Percentiles rank a stretch among this genome's conserved stretches.
Evolutionary conservation across 1,284 basidiomycete genomes (phyloP).

Genomic region (Mrakiaceae sp.): DNA sequence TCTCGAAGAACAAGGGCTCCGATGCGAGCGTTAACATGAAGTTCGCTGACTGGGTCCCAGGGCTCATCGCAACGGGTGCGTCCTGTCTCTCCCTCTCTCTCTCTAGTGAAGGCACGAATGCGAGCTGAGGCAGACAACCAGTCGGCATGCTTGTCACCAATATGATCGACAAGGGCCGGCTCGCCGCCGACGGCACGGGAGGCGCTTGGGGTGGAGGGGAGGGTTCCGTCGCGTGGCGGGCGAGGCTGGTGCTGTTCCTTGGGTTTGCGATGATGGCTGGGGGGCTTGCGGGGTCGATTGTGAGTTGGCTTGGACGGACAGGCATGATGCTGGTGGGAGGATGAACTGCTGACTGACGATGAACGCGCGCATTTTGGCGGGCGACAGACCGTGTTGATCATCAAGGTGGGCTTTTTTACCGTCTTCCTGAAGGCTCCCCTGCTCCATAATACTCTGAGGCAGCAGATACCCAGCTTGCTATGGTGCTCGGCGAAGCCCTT

Average conservation of each 20-base stretch:
- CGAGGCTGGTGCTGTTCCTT: conserved; percentile 79
- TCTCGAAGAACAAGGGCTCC: conserved; percentile 48
- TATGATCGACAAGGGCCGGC: conserved; percentile 85
- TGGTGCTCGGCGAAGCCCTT: not conserved
- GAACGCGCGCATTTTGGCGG: too few relatives aligned
- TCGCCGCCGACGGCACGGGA: conserved; percentile 66
- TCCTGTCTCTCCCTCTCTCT: conserved; percentile 7
- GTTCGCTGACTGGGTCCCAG: conserved; percentile 92
- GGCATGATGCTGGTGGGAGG: not conserved
- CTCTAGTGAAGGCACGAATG: not conserved
- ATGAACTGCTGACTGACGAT: too few relatives aligned
- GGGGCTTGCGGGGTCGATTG: conserved; percentile 60
- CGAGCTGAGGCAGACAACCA: conserved; percentile 13
- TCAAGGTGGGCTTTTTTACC: not conserved
- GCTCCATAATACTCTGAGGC: not conserved
- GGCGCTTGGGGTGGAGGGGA: conserved; percentile 41
- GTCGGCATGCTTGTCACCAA: conserved; percentile 88
- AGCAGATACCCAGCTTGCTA: not conserved
- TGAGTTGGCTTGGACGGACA: not conserved
- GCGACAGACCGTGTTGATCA: too few relatives aligned
- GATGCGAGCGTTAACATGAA: conserved; percentile 46
- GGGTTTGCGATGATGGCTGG: conserved; percentile 96
- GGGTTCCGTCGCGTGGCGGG: conserved; percentile 74
- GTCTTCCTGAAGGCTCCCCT: conserved; percentile 8
- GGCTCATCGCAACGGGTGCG: conserved; percentile 68